A percentile compares a stretch with the other conserved stretches of the same genome.
These are phyloP conservation scores for Neurospora discreta DNA, from an alignment of 495 filamentous ascomycete genomes.

Conservation along the genomic window DNA sequence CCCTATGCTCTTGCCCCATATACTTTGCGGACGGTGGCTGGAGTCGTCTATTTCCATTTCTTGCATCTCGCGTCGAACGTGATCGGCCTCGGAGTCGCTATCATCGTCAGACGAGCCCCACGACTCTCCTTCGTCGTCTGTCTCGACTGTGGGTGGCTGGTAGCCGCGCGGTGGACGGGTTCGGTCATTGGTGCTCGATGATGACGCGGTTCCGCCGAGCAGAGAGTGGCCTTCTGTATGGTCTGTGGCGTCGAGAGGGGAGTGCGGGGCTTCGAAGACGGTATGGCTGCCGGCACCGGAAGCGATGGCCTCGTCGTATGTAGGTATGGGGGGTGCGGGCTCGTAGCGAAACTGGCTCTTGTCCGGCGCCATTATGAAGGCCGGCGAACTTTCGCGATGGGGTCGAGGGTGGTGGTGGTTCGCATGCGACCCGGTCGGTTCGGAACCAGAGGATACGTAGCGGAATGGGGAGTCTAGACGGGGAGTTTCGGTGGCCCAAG, in stretches of 20 bases:
- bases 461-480: not conserved
- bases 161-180: conserved; percentile 42
- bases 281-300: conserved; percentile 27
- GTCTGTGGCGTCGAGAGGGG: conserved; percentile 23
- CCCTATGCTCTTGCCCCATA: conserved; percentile 42
- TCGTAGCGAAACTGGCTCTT: conserved; percentile 39
- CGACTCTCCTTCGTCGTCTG: conserved; percentile 31
- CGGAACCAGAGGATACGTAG: not conserved
- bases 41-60: conserved; percentile 85
- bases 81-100: conserved; percentile 35
- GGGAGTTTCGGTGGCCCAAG: not conserved
- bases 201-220: conserved; percentile 26
- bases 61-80: conserved; percentile 69
- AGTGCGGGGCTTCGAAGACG: conserved; percentile 14
- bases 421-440: not conserved
- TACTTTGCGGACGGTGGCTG: conserved; percentile 31
- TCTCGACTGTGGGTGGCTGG: conserved; percentile 65
- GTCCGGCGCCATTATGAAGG: conserved; percentile 31
- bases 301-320: conserved; percentile 81
- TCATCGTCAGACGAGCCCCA: conserved; percentile 30
- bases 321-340: conserved; percentile 68
- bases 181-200: conserved; percentile 19
- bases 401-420: not conserved
- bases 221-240: conserved; percentile 48
- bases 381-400: not conserved